phyloP scores from a whole-genome alignment of 495 filamentous ascomycete genomes.

The Penicillium pulvis region DNA sequence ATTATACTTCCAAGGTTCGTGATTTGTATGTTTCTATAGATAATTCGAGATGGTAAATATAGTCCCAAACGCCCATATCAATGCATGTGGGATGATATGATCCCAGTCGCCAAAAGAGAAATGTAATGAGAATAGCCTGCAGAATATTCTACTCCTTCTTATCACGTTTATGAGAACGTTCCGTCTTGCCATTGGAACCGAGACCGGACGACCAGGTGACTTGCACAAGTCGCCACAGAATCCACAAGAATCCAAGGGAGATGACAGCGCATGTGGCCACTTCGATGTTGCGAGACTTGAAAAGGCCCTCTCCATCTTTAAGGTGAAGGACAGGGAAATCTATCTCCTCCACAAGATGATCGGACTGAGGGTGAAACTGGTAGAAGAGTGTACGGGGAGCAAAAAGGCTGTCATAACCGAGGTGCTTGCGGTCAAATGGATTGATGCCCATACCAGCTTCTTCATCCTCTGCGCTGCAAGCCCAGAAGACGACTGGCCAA shows the following conservation, averaged over 20 bases:
- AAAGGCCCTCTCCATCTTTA: conserved; percentile 43
- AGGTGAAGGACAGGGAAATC: conserved; percentile 71
- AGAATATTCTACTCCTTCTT: conserved; percentile 26
- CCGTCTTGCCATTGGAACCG: conserved; percentile 2
- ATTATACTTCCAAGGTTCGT: too few species aligned
- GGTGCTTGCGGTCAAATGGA: conserved; percentile 80
- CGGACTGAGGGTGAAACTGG: conserved; percentile 66
- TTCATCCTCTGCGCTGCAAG: conserved; percentile 73
- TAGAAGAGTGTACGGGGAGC: conserved; percentile 81
- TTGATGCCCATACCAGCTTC: conserved; percentile 71
- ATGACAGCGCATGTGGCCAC: conserved; percentile 70
- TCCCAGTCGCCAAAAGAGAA: background rate
- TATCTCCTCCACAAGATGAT: conserved; percentile 58
- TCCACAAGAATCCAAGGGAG: conserved; percentile 71
- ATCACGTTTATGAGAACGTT: conserved; percentile 10
- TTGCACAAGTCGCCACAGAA: conserved; percentile 64
- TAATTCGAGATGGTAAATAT: background rate
- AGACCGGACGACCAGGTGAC: conserved; percentile 36
- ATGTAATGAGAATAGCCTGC: conserved; percentile 1
- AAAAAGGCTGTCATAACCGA: conserved; percentile 90
- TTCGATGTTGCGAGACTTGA: conserved; percentile 62
- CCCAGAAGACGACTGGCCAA: conserved; percentile 90
- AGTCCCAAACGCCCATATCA: background rate
- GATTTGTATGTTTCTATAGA: background rate
- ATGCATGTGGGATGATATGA: background rate